These are phyloP conservation scores for Galerina marginata DNA, from an alignment of 768 basidiomycete species.

Conservation along the genomic window DNA sequence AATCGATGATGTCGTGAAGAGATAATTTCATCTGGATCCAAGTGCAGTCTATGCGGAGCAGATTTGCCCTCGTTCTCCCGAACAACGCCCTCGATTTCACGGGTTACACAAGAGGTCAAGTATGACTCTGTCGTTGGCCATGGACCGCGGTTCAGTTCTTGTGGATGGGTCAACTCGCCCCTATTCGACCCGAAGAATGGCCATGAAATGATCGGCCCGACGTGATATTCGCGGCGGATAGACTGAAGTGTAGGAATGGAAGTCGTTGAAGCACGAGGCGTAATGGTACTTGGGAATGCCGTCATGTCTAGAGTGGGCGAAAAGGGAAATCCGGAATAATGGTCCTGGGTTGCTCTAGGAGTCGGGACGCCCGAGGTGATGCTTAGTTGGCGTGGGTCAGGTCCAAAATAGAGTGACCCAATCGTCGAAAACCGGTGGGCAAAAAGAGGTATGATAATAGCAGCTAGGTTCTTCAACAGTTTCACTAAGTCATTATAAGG, in stretches of 20 bases:
- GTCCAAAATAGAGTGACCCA: constrained; percentile 73
- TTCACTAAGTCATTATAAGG: constrained; percentile 65
- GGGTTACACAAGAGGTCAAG: constrained; percentile 64
- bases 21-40: constrained; percentile 79
- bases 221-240: constrained; percentile 48
- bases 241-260: constrained; percentile 23
- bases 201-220: constrained; percentile 89
- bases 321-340: constrained; percentile 51
- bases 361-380: constrained; percentile 45
- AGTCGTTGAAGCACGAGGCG: constrained; percentile 26
- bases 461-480: constrained; percentile 72
- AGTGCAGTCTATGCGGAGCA: constrained; percentile 77
- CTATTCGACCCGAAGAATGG: constrained; percentile 88
- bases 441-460: constrained; percentile 73
- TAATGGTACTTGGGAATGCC: constrained; percentile 26
- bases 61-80: constrained; percentile 80
- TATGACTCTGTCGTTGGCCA: constrained; percentile 69
- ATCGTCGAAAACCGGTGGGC: constrained; percentile 77
- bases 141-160: constrained; percentile 81
- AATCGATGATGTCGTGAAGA: constrained; percentile 74
- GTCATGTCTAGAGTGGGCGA: constrained; percentile 44
- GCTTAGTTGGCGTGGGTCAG: constrained; percentile 38
- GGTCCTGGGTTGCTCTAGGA: constrained; percentile 46
- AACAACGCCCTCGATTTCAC: constrained; percentile 78
- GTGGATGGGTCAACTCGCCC: constrained; percentile 70